These are phyloP conservation scores for Plectosphaerella plurivora DNA, from an alignment of 2,329 filamentous ascomycete species.

Conservation along the genomic window DNA sequence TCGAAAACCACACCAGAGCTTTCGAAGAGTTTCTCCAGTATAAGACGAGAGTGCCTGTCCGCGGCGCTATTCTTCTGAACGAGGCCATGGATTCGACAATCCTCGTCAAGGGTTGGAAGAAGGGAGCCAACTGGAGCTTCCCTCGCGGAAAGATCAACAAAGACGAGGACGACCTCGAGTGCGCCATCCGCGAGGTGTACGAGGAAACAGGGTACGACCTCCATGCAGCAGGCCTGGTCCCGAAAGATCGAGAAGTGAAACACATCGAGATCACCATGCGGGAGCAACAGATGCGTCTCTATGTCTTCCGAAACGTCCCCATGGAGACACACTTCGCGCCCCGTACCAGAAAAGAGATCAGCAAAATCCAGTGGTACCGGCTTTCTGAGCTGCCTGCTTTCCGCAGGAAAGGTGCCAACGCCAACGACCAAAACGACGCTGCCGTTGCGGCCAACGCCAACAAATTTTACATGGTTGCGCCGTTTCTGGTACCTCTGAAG, in stretches of 20 bases:
- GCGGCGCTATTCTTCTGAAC: slow-evolving; percentile 91
- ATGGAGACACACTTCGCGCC: slow-evolving; percentile 86
- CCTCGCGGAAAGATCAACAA: slow-evolving; percentile 98
- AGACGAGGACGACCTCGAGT: slow-evolving; percentile 89
- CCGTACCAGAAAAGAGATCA: slow-evolving; percentile 92
- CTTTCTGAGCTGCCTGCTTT: slow-evolving; percentile 82
- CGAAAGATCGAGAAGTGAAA: slow-evolving; percentile 67
- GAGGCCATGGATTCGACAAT: slow-evolving; percentile 90
- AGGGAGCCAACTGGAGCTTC: slow-evolving; percentile 93
- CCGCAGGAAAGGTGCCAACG: slow-evolving; percentile 59
- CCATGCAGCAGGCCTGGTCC: slow-evolving; percentile 68
- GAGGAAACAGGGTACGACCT: slow-evolving; percentile 95
- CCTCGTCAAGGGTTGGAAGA: slow-evolving; percentile 97
- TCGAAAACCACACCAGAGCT: slow-evolving; percentile 72
- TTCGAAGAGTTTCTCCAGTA: slow-evolving; percentile 92
- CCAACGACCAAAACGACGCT: slow-evolving; percentile 49
- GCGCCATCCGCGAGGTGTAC: slow-evolving; percentile 88
- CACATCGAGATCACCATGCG: slow-evolving; percentile 85
- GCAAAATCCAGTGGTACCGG: slow-evolving; percentile 93
- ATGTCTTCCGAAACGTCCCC: slow-evolving; percentile 84
- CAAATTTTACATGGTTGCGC: slow-evolving; percentile 98
- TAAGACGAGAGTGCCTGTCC: slow-evolving; percentile 90
- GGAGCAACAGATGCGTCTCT: slow-evolving; percentile 89
- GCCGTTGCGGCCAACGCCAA: slow-evolving; percentile 60
- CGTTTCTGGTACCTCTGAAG: slow-evolving; percentile 79